phyloP scores from a whole-genome alignment of 75 land plant genomes.

The Pinus albicaulis region DNA sequence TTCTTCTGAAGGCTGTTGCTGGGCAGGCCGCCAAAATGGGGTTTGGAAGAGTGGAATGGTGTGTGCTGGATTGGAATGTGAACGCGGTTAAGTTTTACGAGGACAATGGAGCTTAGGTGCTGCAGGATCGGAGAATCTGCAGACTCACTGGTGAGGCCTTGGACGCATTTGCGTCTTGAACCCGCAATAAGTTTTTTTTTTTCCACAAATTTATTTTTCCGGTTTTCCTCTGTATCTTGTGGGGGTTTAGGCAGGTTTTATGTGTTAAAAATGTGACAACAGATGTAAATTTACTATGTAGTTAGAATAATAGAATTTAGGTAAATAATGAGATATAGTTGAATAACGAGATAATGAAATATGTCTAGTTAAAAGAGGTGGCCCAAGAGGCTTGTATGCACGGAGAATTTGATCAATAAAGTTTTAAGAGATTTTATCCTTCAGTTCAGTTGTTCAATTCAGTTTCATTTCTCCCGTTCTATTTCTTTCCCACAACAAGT shows the following conservation, averaged over 20 bases:
- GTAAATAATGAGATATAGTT: too few species aligned
- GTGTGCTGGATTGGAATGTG: conserved; percentile 92
- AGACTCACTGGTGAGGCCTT: conserved; percentile 69
- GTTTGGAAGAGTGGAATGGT: conserved; percentile 92
- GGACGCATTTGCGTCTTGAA: conserved; percentile 21
- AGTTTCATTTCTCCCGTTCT: too few species aligned
- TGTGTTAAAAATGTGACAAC: too few species aligned
- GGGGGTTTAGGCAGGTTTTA: neutral
- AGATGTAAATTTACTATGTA: too few species aligned
- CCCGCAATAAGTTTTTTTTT: neutral
- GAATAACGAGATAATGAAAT: too few species aligned
- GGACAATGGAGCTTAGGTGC: conserved; percentile 64
- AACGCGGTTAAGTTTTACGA: conserved; percentile 94
- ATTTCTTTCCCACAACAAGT: too few species aligned
- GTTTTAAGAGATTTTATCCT: too few species aligned
- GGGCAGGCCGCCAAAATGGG: conserved; percentile 70
- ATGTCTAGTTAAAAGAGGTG: too few species aligned
- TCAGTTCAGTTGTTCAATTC: too few species aligned
- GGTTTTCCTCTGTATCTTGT: neutral
- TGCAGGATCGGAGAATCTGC: conserved; percentile 81
- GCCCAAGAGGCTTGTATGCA: too few species aligned
- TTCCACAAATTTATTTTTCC: neutral
- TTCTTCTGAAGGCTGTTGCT: conserved; percentile 78
- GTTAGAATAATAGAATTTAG: too few species aligned
- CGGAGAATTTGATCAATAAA: too few species aligned